phyloP scores from a whole-genome alignment of 225 moss, liverwort and hornwort species.

The Polytrichum commune region DNA sequence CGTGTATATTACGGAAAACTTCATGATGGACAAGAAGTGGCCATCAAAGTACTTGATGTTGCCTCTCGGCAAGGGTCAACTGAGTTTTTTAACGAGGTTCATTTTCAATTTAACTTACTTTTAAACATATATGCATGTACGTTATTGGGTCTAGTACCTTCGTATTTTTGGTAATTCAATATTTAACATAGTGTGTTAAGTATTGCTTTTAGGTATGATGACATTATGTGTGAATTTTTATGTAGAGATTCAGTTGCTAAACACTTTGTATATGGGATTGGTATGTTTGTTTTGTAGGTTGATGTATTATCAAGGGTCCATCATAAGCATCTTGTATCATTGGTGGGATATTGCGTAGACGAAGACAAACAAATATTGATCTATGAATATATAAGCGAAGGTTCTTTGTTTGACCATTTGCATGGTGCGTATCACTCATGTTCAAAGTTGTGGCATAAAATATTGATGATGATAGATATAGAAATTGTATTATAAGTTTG shows the following conservation, averaged over 20 bases:
- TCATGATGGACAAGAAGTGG: slow-evolving; percentile 7
- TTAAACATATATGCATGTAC: too few relatives aligned
- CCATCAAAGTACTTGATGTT: slow-evolving; percentile 3
- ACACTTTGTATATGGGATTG: neutral
- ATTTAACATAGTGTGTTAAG: too few relatives aligned
- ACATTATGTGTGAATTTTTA: too few relatives aligned
- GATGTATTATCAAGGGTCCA: slow-evolving; percentile 44
- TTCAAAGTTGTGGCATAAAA: too few relatives aligned
- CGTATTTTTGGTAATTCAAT: too few relatives aligned
- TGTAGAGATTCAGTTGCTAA: too few relatives aligned
- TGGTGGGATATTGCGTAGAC: slow-evolving; percentile 46
- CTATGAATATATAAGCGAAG: slow-evolving; percentile 28
- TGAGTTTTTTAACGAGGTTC: slow-evolving; percentile 14
- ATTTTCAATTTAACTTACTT: too few relatives aligned
- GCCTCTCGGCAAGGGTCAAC: slow-evolving; percentile 2
- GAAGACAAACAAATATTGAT: slow-evolving; percentile 22
- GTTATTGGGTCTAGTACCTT: too few relatives aligned
- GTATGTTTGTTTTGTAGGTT: slow-evolving; percentile 18
- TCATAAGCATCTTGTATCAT: slow-evolving; percentile 40
- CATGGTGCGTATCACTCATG: slow-evolving; percentile 16
- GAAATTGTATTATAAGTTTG: too few relatives aligned
- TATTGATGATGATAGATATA: too few relatives aligned
- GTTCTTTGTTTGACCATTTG: slow-evolving; percentile 38
- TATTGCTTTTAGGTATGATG: too few relatives aligned
- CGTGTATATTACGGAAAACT: slow-evolving; percentile 7